Evolutionary conservation across 768 basidiomycete species (phyloP).

Genomic region (Nidularia pulvinata): DNA sequence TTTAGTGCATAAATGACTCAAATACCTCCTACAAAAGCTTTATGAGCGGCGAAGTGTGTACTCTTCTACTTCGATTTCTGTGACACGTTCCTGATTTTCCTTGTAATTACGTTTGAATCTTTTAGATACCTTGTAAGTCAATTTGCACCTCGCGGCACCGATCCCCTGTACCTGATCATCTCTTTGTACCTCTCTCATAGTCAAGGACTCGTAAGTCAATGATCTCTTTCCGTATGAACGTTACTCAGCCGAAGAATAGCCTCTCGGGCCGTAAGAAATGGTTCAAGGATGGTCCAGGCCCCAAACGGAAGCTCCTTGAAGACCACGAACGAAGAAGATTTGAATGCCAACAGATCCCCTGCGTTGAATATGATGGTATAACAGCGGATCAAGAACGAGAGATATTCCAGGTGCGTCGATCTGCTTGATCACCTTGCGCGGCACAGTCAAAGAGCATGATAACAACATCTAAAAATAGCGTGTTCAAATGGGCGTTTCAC

Average conservation of each 20-base stretch:
- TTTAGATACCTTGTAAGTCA: constrained; percentile 41
- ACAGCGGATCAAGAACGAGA: constrained; percentile 58
- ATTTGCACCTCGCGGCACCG: background rate
- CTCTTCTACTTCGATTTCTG: constrained; percentile 1
- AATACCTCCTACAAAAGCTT: constrained; percentile 35
- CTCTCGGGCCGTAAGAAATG: constrained; percentile 17
- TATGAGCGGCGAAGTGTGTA: constrained; percentile 52
- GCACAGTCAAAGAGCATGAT: background rate
- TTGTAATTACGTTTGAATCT: constrained; percentile 5
- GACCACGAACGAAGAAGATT: constrained; percentile 27
- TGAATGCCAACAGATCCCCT: constrained; percentile 43
- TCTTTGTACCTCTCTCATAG: constrained; percentile 13
- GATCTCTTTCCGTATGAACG: too few species aligned
- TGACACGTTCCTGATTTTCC: constrained; percentile 3
- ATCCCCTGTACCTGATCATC: too few species aligned
- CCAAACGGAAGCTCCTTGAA: constrained; percentile 15
- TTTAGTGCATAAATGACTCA: background rate
- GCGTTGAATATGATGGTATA: constrained; percentile 54
- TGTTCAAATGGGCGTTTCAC: constrained; percentile 50
- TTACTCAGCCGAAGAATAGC: constrained; percentile 1
- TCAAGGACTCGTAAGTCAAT: constrained; percentile 19
- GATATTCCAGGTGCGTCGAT: constrained; percentile 51
- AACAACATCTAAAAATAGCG: constrained; percentile 23
- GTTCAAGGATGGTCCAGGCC: constrained; percentile 13
- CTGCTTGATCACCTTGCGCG: background rate